These are phyloP conservation scores for Corylus heterophylla DNA, from an alignment of 306 rosid genomes.

Conservation along the genomic window DNA sequence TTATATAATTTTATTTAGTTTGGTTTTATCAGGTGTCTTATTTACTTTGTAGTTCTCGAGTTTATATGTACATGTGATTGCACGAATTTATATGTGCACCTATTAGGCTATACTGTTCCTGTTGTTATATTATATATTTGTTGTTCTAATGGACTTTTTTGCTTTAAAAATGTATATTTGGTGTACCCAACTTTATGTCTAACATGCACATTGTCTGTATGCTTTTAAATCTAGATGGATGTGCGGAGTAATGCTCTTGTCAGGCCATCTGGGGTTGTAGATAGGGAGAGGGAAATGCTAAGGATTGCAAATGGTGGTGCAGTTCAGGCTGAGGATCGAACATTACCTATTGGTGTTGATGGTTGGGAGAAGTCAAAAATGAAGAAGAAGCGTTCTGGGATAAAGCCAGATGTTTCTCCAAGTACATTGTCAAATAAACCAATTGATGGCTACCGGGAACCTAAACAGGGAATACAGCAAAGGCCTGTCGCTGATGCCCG, in stretches of 20 bases:
- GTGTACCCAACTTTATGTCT: background rate
- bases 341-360: slow-evolving; percentile 74
- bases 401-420: slow-evolving; percentile 88
- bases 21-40: background rate
- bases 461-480: slow-evolving; percentile 87
- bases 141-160: background rate
- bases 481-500: slow-evolving; percentile 75
- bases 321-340: slow-evolving; percentile 79
- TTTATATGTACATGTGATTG: background rate
- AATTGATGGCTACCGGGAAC: slow-evolving; percentile 70
- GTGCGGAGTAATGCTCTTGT: slow-evolving; percentile 70
- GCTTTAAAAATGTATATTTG: background rate
- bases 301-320: slow-evolving; percentile 68
- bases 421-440: slow-evolving; percentile 61
- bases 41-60: background rate
- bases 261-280: slow-evolving; percentile 75
- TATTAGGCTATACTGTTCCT: background rate
- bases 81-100: background rate
- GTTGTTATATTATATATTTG: background rate
- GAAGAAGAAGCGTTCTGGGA: slow-evolving; percentile 94
- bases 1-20: background rate
- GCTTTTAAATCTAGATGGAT: slow-evolving; percentile 66
- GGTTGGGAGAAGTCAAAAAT: slow-evolving; percentile 98
- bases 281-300: slow-evolving; percentile 83
- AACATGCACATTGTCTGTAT: slow-evolving; percentile 8